phyloP scores from a whole-genome alignment of 306 rosid genomes.

The Ormosia emarginata region DNA sequence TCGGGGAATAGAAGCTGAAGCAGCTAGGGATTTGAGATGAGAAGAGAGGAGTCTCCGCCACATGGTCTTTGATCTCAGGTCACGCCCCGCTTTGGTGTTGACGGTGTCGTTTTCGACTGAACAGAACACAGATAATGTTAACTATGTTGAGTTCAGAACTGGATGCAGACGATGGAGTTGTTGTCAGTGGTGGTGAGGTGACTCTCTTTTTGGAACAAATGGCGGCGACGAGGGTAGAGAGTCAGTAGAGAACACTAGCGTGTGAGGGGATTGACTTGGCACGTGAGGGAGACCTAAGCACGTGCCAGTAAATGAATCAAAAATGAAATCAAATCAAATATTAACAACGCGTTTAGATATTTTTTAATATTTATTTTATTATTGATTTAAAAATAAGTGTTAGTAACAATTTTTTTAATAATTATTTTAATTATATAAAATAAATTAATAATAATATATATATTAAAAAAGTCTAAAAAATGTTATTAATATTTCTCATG shows the following conservation, averaged over 20 bases:
- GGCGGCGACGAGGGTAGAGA: neutral
- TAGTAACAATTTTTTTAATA: no score
- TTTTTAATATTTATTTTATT: no score
- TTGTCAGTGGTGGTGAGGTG: neutral
- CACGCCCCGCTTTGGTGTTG: neutral
- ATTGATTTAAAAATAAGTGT: no score
- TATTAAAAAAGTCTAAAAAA: no score
- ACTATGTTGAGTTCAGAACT: neutral
- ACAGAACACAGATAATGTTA: no score
- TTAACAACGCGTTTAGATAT: no score
- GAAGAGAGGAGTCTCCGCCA: conserved; percentile 71
- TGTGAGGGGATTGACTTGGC: neutral
- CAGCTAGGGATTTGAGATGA: conserved; percentile 56
- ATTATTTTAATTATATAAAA: no score
- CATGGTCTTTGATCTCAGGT: conserved; percentile 49
- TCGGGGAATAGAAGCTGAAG: conserved; percentile 41
- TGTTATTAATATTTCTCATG: no score
- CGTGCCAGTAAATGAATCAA: neutral
- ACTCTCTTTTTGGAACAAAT: neutral
- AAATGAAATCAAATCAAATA: neutral
- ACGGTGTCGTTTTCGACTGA: neutral
- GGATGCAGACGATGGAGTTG: neutral
- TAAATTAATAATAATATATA: no score
- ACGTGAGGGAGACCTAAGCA: neutral
- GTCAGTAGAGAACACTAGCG: neutral